Evolutionary conservation across 805 yeast species (phyloP).

Genomic region (Ogataea degrootiae): DNA sequence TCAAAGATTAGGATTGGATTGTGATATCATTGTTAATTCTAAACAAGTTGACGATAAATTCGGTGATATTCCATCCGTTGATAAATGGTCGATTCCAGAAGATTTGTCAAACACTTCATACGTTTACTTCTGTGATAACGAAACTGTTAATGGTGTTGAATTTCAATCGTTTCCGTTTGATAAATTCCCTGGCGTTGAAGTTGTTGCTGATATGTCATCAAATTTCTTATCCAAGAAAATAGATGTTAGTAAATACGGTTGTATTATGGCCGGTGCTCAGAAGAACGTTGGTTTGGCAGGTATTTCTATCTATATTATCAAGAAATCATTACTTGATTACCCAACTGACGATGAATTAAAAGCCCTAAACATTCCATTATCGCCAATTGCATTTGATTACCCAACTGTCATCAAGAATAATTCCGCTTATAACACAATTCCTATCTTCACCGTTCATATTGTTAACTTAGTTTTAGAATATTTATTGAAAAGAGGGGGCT

Average conservation of each 20-base stretch:
- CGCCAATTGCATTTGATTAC: conserved; percentile 86
- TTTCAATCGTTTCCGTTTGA: conserved; percentile 47
- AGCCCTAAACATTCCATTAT: conserved; percentile 61
- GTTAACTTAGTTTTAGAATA: conserved; percentile 71
- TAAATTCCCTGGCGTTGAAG: conserved; percentile 63
- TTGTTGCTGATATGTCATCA: conserved; percentile 94
- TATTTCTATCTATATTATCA: conserved; percentile 83
- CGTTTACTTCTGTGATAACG: conserved; percentile 91
- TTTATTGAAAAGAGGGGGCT: conserved; percentile 67
- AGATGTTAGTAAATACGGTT: conserved; percentile 80
- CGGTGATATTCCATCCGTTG: conserved; percentile 60
- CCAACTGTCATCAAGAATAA: conserved; percentile 84
- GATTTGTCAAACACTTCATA: conserved; percentile 69
- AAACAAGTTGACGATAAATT: conserved; percentile 54
- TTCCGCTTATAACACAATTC: conserved; percentile 93
- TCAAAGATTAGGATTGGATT: conserved; percentile 69
- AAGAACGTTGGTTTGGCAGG: conserved; percentile 98
- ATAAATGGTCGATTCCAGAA: conserved; percentile 58
- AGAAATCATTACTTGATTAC: conserved; percentile 68
- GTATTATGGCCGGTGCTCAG: conserved; percentile 97
- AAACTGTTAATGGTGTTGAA: conserved; percentile 94
- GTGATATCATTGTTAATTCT: conserved; percentile 64
- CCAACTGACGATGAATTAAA: conserved; percentile 59
- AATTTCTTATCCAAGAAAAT: conserved; percentile 78
- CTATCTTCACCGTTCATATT: conserved; percentile 86